Percentiles rank a stretch among this genome's conserved stretches.
These are phyloP conservation scores for Osmanthus fragrans DNA, from an alignment of 257 asterid genomes.

Conservation along the genomic window DNA sequence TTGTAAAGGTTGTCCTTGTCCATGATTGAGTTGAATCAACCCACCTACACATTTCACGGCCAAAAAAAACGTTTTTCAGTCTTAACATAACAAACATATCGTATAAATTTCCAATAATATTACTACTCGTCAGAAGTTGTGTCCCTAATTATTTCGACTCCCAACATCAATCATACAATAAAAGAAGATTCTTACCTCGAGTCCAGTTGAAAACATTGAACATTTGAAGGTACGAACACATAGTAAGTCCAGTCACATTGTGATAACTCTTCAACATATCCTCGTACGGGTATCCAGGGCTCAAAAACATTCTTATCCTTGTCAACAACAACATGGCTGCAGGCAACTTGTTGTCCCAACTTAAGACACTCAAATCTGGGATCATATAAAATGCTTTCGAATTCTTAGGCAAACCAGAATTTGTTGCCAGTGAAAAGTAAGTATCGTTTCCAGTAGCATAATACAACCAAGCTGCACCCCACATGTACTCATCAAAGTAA, in stretches of 20 bases:
- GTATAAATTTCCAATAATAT: background rate
- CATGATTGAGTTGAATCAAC: conserved; percentile 61
- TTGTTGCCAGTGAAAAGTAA: conserved; percentile 59
- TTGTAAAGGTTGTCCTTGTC: conserved; percentile 61
- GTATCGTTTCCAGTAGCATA: conserved; percentile 77
- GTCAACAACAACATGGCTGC: conserved; percentile 80
- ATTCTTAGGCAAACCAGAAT: conserved; percentile 36
- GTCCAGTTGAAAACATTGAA: conserved; percentile 79
- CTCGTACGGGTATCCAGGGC: conserved; percentile 91
- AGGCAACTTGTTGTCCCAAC: conserved; percentile 92
- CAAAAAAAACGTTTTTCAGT: background rate
- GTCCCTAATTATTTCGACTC: too few relatives aligned
- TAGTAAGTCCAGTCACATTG: conserved; percentile 60
- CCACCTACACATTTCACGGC: conserved; percentile 48
- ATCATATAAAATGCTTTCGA: conserved; percentile 41
- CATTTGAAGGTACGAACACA: conserved; percentile 72
- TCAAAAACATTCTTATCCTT: conserved; percentile 60
- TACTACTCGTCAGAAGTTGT: too few relatives aligned
- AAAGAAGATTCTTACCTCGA: conserved; percentile 37
- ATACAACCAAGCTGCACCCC: conserved; percentile 83
- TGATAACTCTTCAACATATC: conserved; percentile 70
- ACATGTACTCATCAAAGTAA: conserved; percentile 73
- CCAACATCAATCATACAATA: background rate
- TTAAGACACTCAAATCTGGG: conserved; percentile 66
- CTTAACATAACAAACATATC: background rate